Evolutionary conservation across 306 rosid species (phyloP), one percentile per base, ranked within the genome.

Genomic region (Begonia fuchsioides): DNA sequence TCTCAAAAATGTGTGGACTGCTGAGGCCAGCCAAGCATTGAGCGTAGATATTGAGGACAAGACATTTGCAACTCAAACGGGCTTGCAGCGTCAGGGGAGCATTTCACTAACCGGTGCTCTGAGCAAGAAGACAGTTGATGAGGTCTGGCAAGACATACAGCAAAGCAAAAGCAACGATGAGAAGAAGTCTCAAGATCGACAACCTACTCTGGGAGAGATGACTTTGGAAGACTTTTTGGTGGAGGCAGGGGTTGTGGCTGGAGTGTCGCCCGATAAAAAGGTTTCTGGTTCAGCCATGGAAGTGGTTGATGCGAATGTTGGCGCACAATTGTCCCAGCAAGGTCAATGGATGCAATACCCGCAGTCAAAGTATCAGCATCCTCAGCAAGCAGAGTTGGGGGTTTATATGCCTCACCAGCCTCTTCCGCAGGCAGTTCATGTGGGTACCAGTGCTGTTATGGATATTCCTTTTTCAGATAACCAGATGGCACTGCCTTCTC

Each of bases 71-170:
- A 66, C 66, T 69, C 77, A 78, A 71, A 60, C 76, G 19, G 44
- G 68, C 8, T 57, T 71, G 50, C 93, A 79, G 63, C 76, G 55
- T 63, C 95, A 88, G 55, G 82, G 83, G 50, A 88, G 83, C 66
- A 63, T 81, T 39, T 60, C 95, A 2, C 67, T 90, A 69, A 81
- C 78, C 38, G 44, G 74, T 53, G 71, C 71, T 14, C 59, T 90
- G 41, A 82, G 92, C 72, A 76, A 85, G 73, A 90, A 84, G 68
- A 90, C 97, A 9, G 97, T 90, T 9, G 94, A 84, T 60, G 95
- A 90, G 78, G 97, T 90, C 53, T 90, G 97, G 97, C 75, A 70
- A 62, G 95, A 90, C 55, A 90, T 90, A 66, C 97, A 81, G 46
- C 87, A 76, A 65, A 60, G 65, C 52, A 84, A 84, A 68, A 62